phyloP scores from a whole-genome alignment of 805 yeast genomes.

The Monosporozyma yasuniensis region DNA sequence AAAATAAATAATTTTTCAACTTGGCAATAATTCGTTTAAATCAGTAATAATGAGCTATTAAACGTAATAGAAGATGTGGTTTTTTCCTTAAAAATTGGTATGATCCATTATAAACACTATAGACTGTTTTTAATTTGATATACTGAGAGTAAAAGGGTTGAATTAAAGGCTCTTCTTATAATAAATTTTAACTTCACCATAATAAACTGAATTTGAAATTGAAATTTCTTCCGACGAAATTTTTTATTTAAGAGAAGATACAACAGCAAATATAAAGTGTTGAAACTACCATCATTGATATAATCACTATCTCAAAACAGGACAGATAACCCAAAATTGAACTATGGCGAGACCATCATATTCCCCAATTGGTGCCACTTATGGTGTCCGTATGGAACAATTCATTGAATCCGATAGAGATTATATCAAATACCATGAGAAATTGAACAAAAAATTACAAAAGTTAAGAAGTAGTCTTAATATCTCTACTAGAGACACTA shows the following conservation, averaged over 20 bases:
- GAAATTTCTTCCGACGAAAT: neutral
- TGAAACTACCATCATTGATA: neutral
- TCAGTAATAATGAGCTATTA: too few species aligned
- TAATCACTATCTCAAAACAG: neutral
- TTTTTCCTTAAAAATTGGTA: too few species aligned
- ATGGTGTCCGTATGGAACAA: constrained; percentile 49
- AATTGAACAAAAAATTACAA: constrained; percentile 50
- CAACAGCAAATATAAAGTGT: neutral
- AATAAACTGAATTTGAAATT: neutral
- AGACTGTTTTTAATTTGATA: too few species aligned
- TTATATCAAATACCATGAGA: constrained; percentile 56
- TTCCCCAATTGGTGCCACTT: constrained; percentile 32
- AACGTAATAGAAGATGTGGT: too few species aligned
- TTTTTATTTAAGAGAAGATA: neutral
- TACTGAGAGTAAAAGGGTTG: too few species aligned
- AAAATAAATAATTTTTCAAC: neutral
- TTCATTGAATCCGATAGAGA: constrained; percentile 62
- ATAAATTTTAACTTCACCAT: neutral
- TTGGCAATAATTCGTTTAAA: too few species aligned
- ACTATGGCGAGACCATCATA: constrained; percentile 7
- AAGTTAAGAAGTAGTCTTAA: constrained; percentile 56
- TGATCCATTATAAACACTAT: too few species aligned
- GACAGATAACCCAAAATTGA: neutral
- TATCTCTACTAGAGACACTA: constrained; percentile 59
- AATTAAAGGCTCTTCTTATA: neutral